phyloP scores from a whole-genome alignment of 805 yeast genomes.

The Diddensiella caesifluorescens region DNA sequence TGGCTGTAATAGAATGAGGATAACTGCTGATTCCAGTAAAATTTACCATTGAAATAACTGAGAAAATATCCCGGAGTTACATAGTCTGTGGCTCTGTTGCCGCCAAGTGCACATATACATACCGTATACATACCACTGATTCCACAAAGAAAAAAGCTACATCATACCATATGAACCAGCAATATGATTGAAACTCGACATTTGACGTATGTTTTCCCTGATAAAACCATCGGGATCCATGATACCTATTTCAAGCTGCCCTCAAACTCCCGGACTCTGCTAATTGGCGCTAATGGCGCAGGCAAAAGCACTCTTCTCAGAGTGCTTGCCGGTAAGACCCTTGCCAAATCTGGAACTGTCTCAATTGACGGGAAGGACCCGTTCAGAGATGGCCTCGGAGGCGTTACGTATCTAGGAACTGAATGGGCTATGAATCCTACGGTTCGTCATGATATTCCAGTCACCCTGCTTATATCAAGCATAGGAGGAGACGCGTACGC shows the following conservation, averaged over 20 bases:
- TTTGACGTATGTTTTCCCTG: conserved; percentile 65
- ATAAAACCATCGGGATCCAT: conserved; percentile 58
- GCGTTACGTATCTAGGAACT: conserved; percentile 79
- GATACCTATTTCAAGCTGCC: conserved; percentile 58
- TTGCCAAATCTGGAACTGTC: conserved; percentile 68
- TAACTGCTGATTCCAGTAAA: too few relatives aligned
- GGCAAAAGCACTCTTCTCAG: conserved; percentile 88
- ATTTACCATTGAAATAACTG: too few relatives aligned
- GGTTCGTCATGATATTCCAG: conserved; percentile 88
- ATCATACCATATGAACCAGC: too few relatives aligned
- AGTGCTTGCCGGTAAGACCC: conserved; percentile 85
- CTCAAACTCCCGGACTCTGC: conserved; percentile 66
- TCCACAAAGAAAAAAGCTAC: too few relatives aligned
- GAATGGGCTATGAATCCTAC: conserved; percentile 95
- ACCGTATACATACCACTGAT: too few relatives aligned
- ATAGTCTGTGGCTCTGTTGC: too few relatives aligned
- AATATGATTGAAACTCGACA: conserved; percentile 50
- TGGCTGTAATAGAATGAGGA: too few relatives aligned
- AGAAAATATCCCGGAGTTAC: too few relatives aligned
- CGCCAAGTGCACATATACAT: too few relatives aligned
- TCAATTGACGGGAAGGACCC: conserved; percentile 83
- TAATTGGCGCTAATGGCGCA: conserved; percentile 95
- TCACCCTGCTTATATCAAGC: conserved; percentile 66
- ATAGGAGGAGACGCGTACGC: conserved; percentile 75
- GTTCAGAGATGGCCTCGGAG: conserved; percentile 51